Base-by-base conservation (phyloP, 2,329 filamentous ascomycete genomes). In the Phyllosticta citribraziliensis region DNA sequence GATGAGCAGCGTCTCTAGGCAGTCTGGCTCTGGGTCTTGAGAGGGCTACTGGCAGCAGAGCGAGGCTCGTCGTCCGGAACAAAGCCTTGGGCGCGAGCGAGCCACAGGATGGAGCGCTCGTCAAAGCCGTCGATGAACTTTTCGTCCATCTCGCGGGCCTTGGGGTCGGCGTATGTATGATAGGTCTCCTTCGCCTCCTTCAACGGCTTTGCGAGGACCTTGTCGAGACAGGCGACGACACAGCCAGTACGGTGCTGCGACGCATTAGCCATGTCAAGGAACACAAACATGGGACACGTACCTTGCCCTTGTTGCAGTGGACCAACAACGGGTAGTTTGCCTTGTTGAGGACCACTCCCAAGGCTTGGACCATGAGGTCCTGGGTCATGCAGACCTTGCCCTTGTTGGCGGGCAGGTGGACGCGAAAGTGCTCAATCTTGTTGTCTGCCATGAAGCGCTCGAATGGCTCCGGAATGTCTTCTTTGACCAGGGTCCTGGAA, bases 241-340 rank as follows among this genome's bases (percentile, higher is more conserved):
- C 91, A 96, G 22, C 92, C 92, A 19, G 92, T 96, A 62, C 92
- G 88, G 70, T 97, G 92, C 82, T 89, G 56, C 2, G 56, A 3
- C 27, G 20, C 56, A 58, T 20, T 11, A 55, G 24, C 10, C 20
- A 10, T 35, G 33, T 27, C 19, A 12, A 5, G 25, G 33, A 33
- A 53, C 22, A 22, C 22, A 22, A 22, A 22, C 12, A 14, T 17
- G 11, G 63, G 12, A 14, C n/a, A 50, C 63, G 24, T 60, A 86
- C 84, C 76, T 87, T 94, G 70, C 92, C 92, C 67, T 96, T 92
- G 71, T 96, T 97, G 80, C 92, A 97, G 73, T 97, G 92, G 55
- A 97, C 82, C 50, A 96, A 80, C 11, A 97, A 74, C 0, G 92
- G 92, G 66, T 94, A 86, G 64, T 95, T 91, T 35, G 79, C 75